phyloP scores from a whole-genome alignment of 352 stramenopile species.

The Globisporangium megalacanthum region DNA sequence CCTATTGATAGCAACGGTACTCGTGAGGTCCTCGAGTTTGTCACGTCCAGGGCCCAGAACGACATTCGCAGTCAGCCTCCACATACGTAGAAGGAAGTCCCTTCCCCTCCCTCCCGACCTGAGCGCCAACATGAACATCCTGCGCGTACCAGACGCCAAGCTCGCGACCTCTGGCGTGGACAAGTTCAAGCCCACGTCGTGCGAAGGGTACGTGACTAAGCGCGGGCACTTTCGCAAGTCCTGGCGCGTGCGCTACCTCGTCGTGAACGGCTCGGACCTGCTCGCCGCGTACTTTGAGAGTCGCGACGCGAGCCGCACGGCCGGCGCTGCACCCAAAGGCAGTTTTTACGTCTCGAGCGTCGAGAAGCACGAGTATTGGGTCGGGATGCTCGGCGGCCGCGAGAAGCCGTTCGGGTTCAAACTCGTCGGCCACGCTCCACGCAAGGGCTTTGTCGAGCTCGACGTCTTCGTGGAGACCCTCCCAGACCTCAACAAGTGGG shows the following conservation, averaged over 20 bases:
- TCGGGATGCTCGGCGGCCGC: slow-evolving; percentile 53
- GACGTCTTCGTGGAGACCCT: slow-evolving; percentile 72
- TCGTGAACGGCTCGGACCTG: slow-evolving; percentile 66
- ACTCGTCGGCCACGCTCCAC: slow-evolving; percentile 73
- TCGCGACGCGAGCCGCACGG: slow-evolving; percentile 39
- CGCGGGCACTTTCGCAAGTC: slow-evolving; percentile 81
- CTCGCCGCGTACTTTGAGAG: slow-evolving; percentile 75
- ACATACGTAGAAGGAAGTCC: too few relatives aligned
- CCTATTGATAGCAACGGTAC: too few relatives aligned
- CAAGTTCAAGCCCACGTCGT: slow-evolving; percentile 59
- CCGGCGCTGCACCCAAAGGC: slow-evolving; percentile 34
- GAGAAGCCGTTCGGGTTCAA: slow-evolving; percentile 84
- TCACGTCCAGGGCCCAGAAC: too few relatives aligned
- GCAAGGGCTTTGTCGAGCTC: slow-evolving; percentile 74
- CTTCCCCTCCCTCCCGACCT: too few relatives aligned
- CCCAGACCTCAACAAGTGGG: slow-evolving; percentile 65
- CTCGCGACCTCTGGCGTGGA: slow-evolving; percentile 16
- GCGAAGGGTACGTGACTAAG: slow-evolving; percentile 85
- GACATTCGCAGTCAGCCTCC: too few relatives aligned
- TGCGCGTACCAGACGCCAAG: slow-evolving; percentile 34
- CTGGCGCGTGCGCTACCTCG: slow-evolving; percentile 74
- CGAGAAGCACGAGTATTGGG: slow-evolving; percentile 75
- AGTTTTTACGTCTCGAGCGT: slow-evolving; percentile 74
- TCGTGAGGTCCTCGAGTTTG: too few relatives aligned
- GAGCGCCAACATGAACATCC: slow-evolving; percentile 42